Evolutionary conservation across 2,329 filamentous ascomycete species (phyloP).

Genomic region (Magnaporthales sp.): DNA sequence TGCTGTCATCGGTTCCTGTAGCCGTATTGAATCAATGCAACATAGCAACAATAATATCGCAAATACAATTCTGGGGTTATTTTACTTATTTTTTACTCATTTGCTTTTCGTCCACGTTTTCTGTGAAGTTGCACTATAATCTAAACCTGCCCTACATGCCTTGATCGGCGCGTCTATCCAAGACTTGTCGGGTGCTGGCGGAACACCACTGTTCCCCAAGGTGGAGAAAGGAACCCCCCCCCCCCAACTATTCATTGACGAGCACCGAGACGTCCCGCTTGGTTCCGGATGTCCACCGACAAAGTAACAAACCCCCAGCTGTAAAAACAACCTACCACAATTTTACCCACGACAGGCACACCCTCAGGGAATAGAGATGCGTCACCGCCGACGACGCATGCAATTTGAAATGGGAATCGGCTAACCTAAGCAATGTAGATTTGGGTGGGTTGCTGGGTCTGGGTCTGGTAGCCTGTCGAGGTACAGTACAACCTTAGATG

Average conservation of each 20-base stretch:
- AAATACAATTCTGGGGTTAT: too few relatives aligned
- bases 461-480: background rate
- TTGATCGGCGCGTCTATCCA: background rate
- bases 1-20: too few relatives aligned
- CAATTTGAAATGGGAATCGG: background rate
- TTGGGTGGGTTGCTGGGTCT: background rate
- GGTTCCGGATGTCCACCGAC: background rate
- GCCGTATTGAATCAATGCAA: background rate
- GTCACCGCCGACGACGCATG: background rate
- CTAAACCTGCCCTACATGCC: background rate
- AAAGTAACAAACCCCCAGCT: background rate
- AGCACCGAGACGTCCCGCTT: background rate
- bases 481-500: background rate
- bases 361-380: background rate
- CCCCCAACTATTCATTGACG: background rate
- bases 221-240: background rate
- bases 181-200: background rate
- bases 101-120: too few relatives aligned
- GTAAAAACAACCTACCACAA: background rate
- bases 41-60: background rate
- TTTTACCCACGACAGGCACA: too few relatives aligned
- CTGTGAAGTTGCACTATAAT: background rate
- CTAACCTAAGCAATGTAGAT: background rate
- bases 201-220: background rate
- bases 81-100: too few relatives aligned